A percentile compares a stretch with the other conserved stretches of the same genome.
Evolutionary conservation across 2,329 filamentous ascomycete genomes (phyloP).

Genomic region (Gnomoniopsis sp.): DNA sequence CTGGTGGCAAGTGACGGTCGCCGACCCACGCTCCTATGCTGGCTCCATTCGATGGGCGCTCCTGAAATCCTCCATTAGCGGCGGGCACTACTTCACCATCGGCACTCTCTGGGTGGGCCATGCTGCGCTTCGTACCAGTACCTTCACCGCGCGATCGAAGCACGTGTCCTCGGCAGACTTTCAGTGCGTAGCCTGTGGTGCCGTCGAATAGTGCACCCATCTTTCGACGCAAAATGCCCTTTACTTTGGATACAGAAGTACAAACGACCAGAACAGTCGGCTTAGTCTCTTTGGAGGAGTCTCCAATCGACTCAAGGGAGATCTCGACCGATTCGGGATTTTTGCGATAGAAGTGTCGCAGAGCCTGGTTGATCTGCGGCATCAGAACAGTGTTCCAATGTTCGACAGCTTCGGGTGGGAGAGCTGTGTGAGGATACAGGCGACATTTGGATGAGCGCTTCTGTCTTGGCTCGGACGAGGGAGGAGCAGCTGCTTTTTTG

Average conservation of each 20-base stretch:
- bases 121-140: slow-evolving; percentile 33
- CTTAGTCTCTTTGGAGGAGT: slow-evolving; percentile 60
- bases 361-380: slow-evolving; percentile 68
- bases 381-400: slow-evolving; percentile 71
- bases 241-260: slow-evolving; percentile 69
- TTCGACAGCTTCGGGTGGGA: slow-evolving; percentile 60
- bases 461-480: slow-evolving; percentile 19
- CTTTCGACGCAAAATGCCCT: slow-evolving; percentile 66
- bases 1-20: slow-evolving; percentile 81
- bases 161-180: slow-evolving; percentile 69
- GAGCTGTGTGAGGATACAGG: slow-evolving; percentile 56
- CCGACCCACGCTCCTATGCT: slow-evolving; percentile 90
- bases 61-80: slow-evolving; percentile 74
- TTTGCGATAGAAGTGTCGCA: slow-evolving; percentile 69
- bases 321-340: slow-evolving; percentile 76
- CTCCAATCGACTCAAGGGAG: slow-evolving; percentile 70
- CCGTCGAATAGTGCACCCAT: slow-evolving; percentile 64
- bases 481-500: slow-evolving; percentile 5
- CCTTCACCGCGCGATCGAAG: slow-evolving; percentile 54
- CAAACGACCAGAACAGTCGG: slow-evolving; percentile 77
- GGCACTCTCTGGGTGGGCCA: slow-evolving; percentile 26
- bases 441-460: slow-evolving; percentile 42
- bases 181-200: slow-evolving; percentile 59
- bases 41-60: slow-evolving; percentile 76
- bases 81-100: slow-evolving; percentile 39